Evolutionary conservation across 208 protist genomes (phyloP), one percentile per base, ranked within the genome.

Genomic region (Trypanosomatidae sp.): DNA sequence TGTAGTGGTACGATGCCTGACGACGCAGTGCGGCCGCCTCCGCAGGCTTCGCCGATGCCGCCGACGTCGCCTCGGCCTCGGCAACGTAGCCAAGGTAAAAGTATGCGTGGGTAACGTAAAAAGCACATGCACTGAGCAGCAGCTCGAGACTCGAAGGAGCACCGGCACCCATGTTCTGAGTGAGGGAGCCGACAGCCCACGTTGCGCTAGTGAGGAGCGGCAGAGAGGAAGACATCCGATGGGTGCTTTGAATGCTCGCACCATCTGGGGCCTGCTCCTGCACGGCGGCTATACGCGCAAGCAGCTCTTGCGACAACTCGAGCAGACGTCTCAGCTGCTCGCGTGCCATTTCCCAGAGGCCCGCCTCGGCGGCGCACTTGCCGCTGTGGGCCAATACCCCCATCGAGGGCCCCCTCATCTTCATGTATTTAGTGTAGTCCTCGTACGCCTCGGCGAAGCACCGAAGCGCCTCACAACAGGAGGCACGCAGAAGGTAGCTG

Each of bases 351-450:
- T 90, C 86, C 44, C 64, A 72, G 36, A 87, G 62, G n/a, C 86
- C 91, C 0, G 89, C 89, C 72, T 94, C 85, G 30, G 86, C 76
- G 5, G 92, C 92, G 64, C 90, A 97, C 82, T 93, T 91, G 52
- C 89, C 89, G 67, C 89, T 92, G 77, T 94, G 89, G 13, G 87
- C 89, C 49, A 95, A 68, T 53, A 94, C 81, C 28, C 82, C 87
- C 81, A 95, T 80, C 22, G 87, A 89, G 2, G 92, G 82, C 56
- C 71, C 65, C 36, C 53, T 81, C 47, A 97, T 77, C 70, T 84
- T 90, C 59, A 97, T 80, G 80, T 95, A 95, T 77, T 97, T 95
- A 56, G 85, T 79, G 71, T 91, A 95, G 79, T 97, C 90, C 36
- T 85, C 84, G 68, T 86, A 93, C 25, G 92, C 92, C 55, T 76